These are phyloP conservation scores for Fomitiporia mediterranea DNA, from an alignment of 1,284 basidiomycete species.

Conservation along the genomic window DNA sequence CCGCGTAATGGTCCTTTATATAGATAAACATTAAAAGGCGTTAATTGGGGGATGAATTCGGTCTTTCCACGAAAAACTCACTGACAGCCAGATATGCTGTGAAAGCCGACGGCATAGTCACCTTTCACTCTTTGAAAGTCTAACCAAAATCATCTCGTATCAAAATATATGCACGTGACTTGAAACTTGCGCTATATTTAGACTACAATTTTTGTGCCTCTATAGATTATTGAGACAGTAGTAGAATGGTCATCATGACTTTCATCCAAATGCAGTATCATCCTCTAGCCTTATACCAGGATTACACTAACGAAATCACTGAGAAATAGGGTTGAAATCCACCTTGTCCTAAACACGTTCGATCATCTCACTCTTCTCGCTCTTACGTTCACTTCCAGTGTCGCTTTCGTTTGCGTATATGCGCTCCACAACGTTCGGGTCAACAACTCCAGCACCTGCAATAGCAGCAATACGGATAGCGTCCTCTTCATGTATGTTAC, in stretches of 20 bases:
- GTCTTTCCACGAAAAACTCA: neutral
- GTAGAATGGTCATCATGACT: no score
- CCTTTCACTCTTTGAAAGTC: no score
- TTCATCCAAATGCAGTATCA: no score
- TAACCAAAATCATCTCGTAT: no score
- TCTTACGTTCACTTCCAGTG: neutral
- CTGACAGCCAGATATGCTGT: constrained; percentile 19
- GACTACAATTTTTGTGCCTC: neutral
- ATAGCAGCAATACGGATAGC: neutral
- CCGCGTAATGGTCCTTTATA: constrained; percentile 11
- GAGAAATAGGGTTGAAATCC: no score
- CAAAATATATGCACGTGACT: neutral
- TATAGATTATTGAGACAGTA: no score
- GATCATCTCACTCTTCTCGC: neutral
- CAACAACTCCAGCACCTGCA: neutral
- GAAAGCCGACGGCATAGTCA: constrained; percentile 8
- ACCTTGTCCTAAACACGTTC: neutral
- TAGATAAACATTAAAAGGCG: neutral
- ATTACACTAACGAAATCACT: no score
- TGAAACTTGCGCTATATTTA: neutral
- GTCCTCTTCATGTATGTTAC: constrained; percentile 40
- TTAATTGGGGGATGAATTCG: no score
- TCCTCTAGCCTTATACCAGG: no score
- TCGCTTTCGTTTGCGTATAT: neutral
- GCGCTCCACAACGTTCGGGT: neutral